Evolutionary conservation across 768 basidiomycete species (phyloP), one percentile per base, ranked within the genome.

Genomic region (Rhodotorula paludigena): DNA sequence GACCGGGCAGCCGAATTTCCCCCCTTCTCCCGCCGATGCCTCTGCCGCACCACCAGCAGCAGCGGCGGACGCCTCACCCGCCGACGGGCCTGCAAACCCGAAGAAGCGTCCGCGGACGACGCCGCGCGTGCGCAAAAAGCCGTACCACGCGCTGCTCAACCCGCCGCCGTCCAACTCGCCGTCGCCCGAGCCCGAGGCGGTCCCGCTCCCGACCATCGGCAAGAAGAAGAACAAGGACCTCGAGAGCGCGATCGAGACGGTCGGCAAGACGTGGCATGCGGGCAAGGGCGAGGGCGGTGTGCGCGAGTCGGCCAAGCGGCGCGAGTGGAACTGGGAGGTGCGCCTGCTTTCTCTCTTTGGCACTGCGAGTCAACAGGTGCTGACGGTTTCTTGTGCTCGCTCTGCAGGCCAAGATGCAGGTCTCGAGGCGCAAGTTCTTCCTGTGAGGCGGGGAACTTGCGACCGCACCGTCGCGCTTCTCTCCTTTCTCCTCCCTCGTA

Each of bases 301-400:
- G 23, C 55, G 72, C 30, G 74, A 74, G 54, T 49, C 32, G 71
- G 83, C 85, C 67, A 89, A 90, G 72, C 87, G 91, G 76, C 87
- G 84, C 71, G 80, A 90, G 57, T 96, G 92, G 92, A 82, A 83
- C 66, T 93, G 91, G 90, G 92, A 92, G 85, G 91, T 90, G 60
- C 41, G 84, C 57, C 21, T 15, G 6, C 23, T 80, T 7, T 6
- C 47, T 62, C 52, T 60, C 51, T 33, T 53, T n/a, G 57, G 47
- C n/a, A 53, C 52, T 48, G n/a, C 28, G 8, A 47, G 11, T 21
- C 32, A 63, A 60, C 32, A 63, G 47, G 49, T 7, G 64, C 52
- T 64, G 58, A 56, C 45, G 33, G 11, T 42, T 30, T 39, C 25
- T 30, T 66, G 39, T 55, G 30, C 39, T 38, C 28, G 57, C 63